Evolutionary conservation across 345 rosid species (phyloP), one percentile per base, ranked within the genome.

Genomic region (Populus ilicifolia): DNA sequence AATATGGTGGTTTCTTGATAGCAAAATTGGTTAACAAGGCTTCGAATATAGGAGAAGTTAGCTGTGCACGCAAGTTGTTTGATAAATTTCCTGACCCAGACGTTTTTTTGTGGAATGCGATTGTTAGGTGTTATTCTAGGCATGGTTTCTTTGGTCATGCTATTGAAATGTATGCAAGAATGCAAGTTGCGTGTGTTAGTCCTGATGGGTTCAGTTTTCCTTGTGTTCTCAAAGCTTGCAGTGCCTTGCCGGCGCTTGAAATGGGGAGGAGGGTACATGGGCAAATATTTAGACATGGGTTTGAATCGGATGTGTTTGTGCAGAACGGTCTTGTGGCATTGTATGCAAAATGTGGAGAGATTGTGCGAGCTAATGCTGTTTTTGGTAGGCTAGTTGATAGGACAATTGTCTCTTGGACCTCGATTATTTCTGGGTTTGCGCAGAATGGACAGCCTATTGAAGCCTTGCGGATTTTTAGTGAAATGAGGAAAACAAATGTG

Each of bases 261-360:
- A 77, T 75, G 83, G 93, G 94, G 73, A 75, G 82, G 36, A 70
- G 72, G 4, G 83, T 89, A 67, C 94, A 89, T 72, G 90, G 83
- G n/a, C 94, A 90, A 70, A 84, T 87, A 10, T 84, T 88, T 66
- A 83, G 93, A 79, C 84, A 67, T 46, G 90, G 93, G 23, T 88
- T 88, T 80, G 90, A 86, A 74, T 85, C 77, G 3, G 90, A 92
- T 69, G 88, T 87, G 11, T 83, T 87, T 84, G 93, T 89, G 80
- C 97, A 90, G 83, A 92, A 90, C 67, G 90, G 89, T 78, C 88
- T 88, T 48, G 89, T 92, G 43, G 87, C 92, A 3, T 80, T 92
- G 73, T 92, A 90, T 78, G 89, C 97, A 0, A 92, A 89, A 82
- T 90, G 91, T 23, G 84, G 89, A 17, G 80, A 79, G 59, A 61